A percentile compares a stretch with the other conserved stretches of the same genome.
These are phyloP conservation scores for Friedmanniomyces simplex DNA, from an alignment of 495 filamentous ascomycete species.

Conservation along the genomic window DNA sequence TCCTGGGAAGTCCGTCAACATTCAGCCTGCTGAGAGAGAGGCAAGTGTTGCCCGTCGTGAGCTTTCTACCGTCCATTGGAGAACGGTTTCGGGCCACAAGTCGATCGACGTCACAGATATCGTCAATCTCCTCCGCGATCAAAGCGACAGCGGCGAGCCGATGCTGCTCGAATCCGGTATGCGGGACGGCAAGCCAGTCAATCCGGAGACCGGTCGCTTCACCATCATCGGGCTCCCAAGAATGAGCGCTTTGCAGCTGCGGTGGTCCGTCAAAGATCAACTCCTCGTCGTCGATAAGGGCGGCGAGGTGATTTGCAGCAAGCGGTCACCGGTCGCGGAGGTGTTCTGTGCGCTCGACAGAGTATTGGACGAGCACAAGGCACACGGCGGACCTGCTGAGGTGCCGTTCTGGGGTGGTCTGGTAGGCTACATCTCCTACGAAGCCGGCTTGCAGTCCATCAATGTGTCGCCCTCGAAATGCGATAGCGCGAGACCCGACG, in stretches of 20 bases:
- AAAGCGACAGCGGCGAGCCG: not conserved
- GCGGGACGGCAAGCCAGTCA: constrained; percentile 6
- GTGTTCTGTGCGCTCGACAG: constrained; percentile 34
- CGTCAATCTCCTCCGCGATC: not conserved
- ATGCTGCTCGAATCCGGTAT: constrained; percentile 21
- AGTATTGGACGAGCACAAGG: constrained; percentile 46
- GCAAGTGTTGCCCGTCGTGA: not conserved
- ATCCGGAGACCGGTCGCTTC: constrained; percentile 46
- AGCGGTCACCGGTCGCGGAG: not conserved
- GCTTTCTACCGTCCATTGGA: not conserved
- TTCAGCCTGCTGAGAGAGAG: not conserved
- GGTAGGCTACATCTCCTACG: constrained; percentile 83
- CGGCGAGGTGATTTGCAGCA: not conserved
- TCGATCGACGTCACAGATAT: not conserved
- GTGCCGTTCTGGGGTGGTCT: constrained; percentile 79
- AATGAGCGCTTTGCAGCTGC: constrained; percentile 40
- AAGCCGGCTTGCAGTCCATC: constrained; percentile 62
- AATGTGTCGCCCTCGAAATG: constrained; percentile 29
- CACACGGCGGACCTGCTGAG: constrained; percentile 33
- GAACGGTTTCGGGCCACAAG: not conserved
- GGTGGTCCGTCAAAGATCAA: constrained; percentile 38
- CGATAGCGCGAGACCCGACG: constrained; percentile 42
- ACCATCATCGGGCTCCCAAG: constrained; percentile 58
- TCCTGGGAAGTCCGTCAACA: not conserved
- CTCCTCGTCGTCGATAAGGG: constrained; percentile 11